Evolutionary conservation across 108 stramenopile species (phyloP).

Genomic region (Cyclostephanos tholiformis): DNA sequence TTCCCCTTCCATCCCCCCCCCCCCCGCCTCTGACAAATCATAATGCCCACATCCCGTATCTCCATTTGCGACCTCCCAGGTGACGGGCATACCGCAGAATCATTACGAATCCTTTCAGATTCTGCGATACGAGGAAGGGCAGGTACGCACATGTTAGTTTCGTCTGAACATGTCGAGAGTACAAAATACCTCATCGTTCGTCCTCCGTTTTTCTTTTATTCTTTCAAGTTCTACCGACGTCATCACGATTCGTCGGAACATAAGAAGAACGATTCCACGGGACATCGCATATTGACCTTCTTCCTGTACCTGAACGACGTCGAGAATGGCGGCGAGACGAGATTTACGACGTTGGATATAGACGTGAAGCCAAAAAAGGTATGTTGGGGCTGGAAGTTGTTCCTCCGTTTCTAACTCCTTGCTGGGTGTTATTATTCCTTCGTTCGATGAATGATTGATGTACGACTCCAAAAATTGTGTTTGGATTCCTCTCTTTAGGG

Average conservation of each 20-base stretch:
- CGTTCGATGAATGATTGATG: too few relatives aligned
- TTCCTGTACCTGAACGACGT: slow-evolving; percentile 71
- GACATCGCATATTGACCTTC: slow-evolving; percentile 69
- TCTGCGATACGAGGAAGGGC: slow-evolving; percentile 52
- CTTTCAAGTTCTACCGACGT: slow-evolving; percentile 48
- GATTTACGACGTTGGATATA: slow-evolving; percentile 46
- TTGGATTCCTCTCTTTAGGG: not conserved
- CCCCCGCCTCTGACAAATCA: not conserved
- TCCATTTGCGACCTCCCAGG: not conserved
- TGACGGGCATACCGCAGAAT: slow-evolving; percentile 48
- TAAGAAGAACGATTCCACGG: slow-evolving; percentile 35
- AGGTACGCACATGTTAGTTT: not conserved
- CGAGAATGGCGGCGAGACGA: slow-evolving; percentile 62
- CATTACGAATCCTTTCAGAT: slow-evolving; percentile 74
- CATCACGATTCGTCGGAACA: slow-evolving; percentile 52
- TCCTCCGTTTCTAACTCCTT: too few relatives aligned
- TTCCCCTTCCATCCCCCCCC: not conserved
- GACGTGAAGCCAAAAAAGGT: slow-evolving; percentile 49
- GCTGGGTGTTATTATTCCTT: too few relatives aligned
- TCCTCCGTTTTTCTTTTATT: too few relatives aligned
- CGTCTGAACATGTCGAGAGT: too few relatives aligned
- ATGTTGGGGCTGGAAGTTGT: not conserved
- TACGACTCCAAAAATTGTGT: not conserved
- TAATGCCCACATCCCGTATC: not conserved
- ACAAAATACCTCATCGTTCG: too few relatives aligned